Conservation (phyloP, 306 rosid genomes). For the Fragaria nilgerrensis region DNA sequence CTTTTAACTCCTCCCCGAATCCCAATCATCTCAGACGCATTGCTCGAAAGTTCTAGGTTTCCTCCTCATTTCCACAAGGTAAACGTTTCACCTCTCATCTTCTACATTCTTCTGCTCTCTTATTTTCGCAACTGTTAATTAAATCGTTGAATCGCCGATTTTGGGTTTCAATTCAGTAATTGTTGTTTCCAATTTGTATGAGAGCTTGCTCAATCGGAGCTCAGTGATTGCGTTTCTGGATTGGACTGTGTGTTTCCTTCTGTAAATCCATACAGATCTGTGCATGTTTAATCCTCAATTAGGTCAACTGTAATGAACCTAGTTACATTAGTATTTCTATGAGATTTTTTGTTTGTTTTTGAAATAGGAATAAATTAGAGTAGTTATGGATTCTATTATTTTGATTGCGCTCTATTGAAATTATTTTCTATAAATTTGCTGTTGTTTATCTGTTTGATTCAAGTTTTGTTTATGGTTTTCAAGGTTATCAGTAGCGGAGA, state of each 20-base stretch:
- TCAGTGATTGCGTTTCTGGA: neutral
- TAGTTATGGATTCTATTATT: neutral
- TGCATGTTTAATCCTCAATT: neutral
- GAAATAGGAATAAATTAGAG: neutral
- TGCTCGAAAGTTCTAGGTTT: neutral
- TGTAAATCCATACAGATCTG: neutral
- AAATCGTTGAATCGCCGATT: neutral
- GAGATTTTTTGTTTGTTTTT: neutral
- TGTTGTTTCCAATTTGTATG: neutral
- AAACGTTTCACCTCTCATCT: constrained; percentile 12
- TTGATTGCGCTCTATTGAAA: neutral
- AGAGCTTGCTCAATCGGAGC: neutral
- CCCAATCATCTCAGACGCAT: neutral
- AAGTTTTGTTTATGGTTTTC: neutral
- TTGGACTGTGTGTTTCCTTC: neutral
- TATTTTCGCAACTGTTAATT: neutral
- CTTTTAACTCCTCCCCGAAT: neutral
- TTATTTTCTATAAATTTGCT: neutral
- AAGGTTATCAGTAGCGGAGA: constrained; percentile 1
- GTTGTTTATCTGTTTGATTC: neutral
- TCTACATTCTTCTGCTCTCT: neutral
- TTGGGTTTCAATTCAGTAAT: neutral
- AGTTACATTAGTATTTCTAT: neutral
- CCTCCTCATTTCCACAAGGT: constrained; percentile 13
- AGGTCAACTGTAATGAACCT: neutral